phyloP scores from a whole-genome alignment of 176 grass and related monocot species.

The Eragrostis curvula region DNA sequence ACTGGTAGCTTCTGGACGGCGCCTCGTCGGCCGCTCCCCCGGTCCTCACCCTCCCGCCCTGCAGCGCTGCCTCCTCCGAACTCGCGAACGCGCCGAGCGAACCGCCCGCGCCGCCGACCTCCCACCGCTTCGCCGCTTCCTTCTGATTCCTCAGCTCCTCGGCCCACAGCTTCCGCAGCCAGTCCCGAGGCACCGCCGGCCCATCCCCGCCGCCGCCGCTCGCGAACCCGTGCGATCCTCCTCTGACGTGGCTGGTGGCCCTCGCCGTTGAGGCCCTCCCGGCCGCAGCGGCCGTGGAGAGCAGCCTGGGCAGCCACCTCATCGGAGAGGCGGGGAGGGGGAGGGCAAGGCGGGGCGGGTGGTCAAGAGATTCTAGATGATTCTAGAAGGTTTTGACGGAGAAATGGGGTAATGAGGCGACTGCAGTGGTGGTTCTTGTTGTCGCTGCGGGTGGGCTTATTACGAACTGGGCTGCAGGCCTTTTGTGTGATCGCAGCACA shows the following conservation, averaged over 20 bases:
- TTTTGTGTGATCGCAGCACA: neutral
- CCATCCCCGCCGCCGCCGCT: slow-evolving; percentile 30
- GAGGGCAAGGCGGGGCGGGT: neutral
- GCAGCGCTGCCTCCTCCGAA: neutral
- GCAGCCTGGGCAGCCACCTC: slow-evolving; percentile 45
- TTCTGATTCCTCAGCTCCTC: slow-evolving; percentile 50
- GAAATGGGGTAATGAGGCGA: neutral
- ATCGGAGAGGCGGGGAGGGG: slow-evolving; percentile 18
- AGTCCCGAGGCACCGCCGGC: slow-evolving; percentile 40
- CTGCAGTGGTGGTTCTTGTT: neutral
- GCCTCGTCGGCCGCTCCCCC: neutral
- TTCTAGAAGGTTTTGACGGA: slow-evolving; percentile 21
- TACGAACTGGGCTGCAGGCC: neutral
- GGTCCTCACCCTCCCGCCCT: neutral
- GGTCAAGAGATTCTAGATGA: slow-evolving; percentile 9
- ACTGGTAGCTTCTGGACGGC: slow-evolving; percentile 25
- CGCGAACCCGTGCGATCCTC: slow-evolving; percentile 46
- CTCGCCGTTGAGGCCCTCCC: slow-evolving; percentile 33
- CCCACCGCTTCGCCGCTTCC: slow-evolving; percentile 23
- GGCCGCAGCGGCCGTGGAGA: slow-evolving; percentile 30
- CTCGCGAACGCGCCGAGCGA: slow-evolving; percentile 14
- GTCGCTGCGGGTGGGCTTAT: slow-evolving; percentile 2
- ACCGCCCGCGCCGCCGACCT: neutral
- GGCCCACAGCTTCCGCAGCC: slow-evolving; percentile 55
- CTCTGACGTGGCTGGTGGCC: slow-evolving; percentile 13